Evolutionary conservation across 805 yeast genomes (phyloP).

Genomic region (Candida pseudofarinosa): DNA sequence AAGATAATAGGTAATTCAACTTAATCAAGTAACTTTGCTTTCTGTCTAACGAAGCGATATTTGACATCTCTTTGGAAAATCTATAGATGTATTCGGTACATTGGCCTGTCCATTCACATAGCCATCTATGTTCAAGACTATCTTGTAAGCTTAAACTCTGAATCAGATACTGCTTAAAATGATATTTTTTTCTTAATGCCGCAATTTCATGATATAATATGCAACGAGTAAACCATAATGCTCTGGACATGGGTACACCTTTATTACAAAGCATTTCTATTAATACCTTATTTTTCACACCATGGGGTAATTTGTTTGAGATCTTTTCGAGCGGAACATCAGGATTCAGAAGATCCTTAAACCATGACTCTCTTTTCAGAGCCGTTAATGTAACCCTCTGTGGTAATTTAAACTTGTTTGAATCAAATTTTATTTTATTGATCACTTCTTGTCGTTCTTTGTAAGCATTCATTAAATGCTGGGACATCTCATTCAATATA

Average conservation of each 20-base stretch:
- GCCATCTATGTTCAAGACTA: conserved; percentile 56
- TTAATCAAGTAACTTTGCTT: conserved; percentile 43
- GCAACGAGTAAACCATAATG: conserved; percentile 88
- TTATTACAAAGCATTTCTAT: conserved; percentile 69
- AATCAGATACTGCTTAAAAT: conserved; percentile 10
- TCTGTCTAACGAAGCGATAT: conserved; percentile 22
- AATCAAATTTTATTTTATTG: conserved; percentile 31
- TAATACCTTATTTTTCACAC: conserved; percentile 67
- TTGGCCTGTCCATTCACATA: conserved; percentile 87
- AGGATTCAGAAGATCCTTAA: conserved; percentile 70
- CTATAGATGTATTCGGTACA: conserved; percentile 58
- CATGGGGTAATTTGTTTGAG: conserved; percentile 84
- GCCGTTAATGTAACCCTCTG: conserved; percentile 90
- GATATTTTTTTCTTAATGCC: conserved; percentile 28
- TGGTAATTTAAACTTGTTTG: conserved; percentile 63
- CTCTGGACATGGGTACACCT: conserved; percentile 71
- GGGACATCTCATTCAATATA: conserved; percentile 34
- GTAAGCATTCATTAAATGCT: conserved; percentile 35
- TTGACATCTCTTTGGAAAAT: conserved; percentile 39
- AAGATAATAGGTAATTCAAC: conserved; percentile 56
- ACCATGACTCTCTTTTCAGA: conserved; percentile 80
- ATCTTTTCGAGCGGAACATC: conserved; percentile 61
- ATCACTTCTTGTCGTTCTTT: conserved; percentile 36
- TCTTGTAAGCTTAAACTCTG: conserved; percentile 9
- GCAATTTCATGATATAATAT: conserved; percentile 71